Percentiles rank a stretch among this genome's conserved stretches.
These are phyloP conservation scores for Prunus mira DNA, from an alignment of 306 rosid genomes.

Conservation along the genomic window DNA sequence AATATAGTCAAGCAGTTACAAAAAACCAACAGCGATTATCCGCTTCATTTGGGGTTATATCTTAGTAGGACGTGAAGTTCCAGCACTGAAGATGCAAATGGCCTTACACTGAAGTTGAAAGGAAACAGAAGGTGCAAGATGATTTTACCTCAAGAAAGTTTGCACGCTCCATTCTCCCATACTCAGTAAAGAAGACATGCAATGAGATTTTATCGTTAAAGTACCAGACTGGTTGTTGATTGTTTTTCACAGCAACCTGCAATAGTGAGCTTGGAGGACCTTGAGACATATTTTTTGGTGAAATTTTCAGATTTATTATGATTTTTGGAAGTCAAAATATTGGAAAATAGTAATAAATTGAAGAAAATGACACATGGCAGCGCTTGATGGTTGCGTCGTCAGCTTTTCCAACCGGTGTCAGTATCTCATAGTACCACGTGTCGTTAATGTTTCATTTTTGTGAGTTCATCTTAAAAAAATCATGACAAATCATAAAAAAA, in stretches of 20 bases:
- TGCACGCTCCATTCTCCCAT: slow-evolving; percentile 94
- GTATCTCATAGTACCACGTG: too few species aligned
- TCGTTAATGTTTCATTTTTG: too few species aligned
- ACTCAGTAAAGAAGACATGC: slow-evolving; percentile 79
- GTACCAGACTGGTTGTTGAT: slow-evolving; percentile 95
- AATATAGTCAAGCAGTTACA: not conserved
- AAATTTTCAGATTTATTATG: too few species aligned
- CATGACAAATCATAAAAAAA: too few species aligned
- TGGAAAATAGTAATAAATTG: too few species aligned
- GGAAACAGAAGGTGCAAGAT: not conserved
- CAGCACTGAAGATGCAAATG: not conserved
- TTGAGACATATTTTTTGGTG: slow-evolving; percentile 60
- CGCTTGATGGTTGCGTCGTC: too few species aligned
- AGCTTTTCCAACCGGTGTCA: too few species aligned
- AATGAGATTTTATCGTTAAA: slow-evolving; percentile 71
- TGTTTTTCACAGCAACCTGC: slow-evolving; percentile 91
- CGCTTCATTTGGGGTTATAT: not conserved
- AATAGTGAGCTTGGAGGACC: slow-evolving; percentile 91
- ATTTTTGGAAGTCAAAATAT: too few species aligned
- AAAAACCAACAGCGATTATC: not conserved
- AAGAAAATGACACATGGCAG: too few species aligned
- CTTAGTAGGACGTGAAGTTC: not conserved
- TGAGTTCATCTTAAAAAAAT: too few species aligned
- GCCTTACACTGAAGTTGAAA: not conserved
- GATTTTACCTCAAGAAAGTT: slow-evolving; percentile 80